These are phyloP conservation scores for Phytopythium vexans DNA, from an alignment of 352 stramenopile genomes.

Conservation along the genomic window DNA sequence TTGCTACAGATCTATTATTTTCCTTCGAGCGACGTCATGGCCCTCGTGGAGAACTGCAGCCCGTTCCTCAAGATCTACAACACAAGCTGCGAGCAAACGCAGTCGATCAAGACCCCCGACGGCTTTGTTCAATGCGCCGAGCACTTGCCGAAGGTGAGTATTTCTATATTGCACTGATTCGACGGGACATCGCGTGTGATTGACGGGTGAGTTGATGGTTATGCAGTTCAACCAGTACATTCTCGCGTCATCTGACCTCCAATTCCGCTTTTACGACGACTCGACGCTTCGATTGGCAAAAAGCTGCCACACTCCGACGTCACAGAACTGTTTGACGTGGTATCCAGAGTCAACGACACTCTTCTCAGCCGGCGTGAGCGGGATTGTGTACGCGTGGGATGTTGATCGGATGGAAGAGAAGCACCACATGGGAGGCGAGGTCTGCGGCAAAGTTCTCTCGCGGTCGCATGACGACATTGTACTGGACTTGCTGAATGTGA, in stretches of 20 bases:
- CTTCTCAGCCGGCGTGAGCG: conserved; percentile 80
- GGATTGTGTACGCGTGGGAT: conserved; percentile 86
- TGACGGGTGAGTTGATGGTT: conserved; percentile 1
- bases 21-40: conserved; percentile 57
- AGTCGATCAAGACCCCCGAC: conserved; percentile 58
- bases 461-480: conserved; percentile 88
- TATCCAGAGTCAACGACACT: conserved; percentile 62
- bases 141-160: conserved; percentile 53
- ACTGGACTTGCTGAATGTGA: conserved; percentile 72
- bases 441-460: conserved; percentile 45
- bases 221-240: conserved; percentile 69
- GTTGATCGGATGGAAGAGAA: conserved; percentile 80
- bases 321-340: conserved; percentile 82
- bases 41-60: conserved; percentile 73
- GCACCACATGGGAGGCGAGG: conserved; percentile 75
- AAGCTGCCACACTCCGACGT: conserved; percentile 78
- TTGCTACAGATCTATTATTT: conserved; percentile 74
- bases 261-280: conserved; percentile 86
- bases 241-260: conserved; percentile 71
- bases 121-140: conserved; percentile 79
- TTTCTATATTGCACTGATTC: neutral
- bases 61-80: conserved; percentile 84
- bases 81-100: conserved; percentile 60
- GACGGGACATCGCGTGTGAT: neutral
- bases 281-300: conserved; percentile 60